Percentiles rank a stretch among this genome's conserved stretches.
Conservation (phyloP, 805 yeast genomes). For the Kodamaea lidongshanica region DNA sequence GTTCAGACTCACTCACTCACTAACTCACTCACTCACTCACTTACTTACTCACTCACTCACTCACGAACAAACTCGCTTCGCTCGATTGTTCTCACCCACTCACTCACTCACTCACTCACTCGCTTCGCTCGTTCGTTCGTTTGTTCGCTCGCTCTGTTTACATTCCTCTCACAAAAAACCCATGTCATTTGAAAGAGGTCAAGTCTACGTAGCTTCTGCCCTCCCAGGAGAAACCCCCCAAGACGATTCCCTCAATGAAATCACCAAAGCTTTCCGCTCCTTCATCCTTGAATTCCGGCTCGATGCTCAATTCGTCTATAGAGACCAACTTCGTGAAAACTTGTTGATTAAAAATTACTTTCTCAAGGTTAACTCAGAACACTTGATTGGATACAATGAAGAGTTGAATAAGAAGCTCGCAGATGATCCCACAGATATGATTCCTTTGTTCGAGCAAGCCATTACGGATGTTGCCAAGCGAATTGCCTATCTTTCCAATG, state of each 20-base stretch:
- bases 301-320: conserved; percentile 74
- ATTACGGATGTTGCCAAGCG: conserved; percentile 81
- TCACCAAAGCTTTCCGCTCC: conserved; percentile 68
- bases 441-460: conserved; percentile 79
- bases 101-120: too few species aligned
- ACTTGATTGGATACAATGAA: conserved; percentile 81
- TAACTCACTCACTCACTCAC: too few species aligned
- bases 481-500: conserved; percentile 49
- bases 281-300: conserved; percentile 83
- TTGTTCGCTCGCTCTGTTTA: too few species aligned
- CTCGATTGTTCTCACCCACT: too few species aligned
- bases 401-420: conserved; percentile 76
- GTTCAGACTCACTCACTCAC: too few species aligned
- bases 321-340: conserved; percentile 88
- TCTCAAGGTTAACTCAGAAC: conserved; percentile 72
- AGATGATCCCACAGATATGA: conserved; percentile 83
- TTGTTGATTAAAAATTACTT: conserved; percentile 68
- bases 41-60: too few species aligned
- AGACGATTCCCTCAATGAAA: conserved; percentile 61
- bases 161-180: too few species aligned
- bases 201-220: conserved; percentile 69
- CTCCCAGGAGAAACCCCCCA: conserved; percentile 74
- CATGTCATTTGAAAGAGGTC: conserved; percentile 75
- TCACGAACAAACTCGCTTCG: too few species aligned
- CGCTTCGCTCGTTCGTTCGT: too few species aligned